Evolutionary conservation across 306 rosid genomes (phyloP).

Genomic region (Ormosia emarginata): DNA sequence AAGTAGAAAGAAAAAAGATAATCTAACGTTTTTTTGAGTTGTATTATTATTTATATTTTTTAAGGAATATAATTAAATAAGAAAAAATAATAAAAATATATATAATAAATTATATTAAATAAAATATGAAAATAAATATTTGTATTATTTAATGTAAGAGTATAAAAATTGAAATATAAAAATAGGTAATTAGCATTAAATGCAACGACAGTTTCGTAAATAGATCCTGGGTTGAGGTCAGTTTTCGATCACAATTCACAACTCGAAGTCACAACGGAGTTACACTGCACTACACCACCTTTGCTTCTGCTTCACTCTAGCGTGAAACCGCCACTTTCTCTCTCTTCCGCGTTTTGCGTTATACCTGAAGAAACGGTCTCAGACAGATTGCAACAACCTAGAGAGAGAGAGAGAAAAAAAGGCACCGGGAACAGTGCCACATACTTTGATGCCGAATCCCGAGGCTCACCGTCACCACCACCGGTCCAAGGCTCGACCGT

Average conservation of each 20-base stretch:
- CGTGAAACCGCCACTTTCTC: not conserved
- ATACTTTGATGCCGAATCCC: slow-evolving; percentile 44
- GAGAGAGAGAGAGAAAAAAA: not conserved
- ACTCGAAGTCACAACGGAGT: not conserved
- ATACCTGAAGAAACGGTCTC: not conserved
- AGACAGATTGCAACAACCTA: not conserved
- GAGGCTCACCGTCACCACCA: slow-evolving; percentile 42
- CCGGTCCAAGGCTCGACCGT: slow-evolving; percentile 33
- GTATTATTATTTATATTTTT: too few species aligned
- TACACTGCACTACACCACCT: not conserved
- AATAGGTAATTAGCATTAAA: not conserved
- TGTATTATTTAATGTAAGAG: too few species aligned
- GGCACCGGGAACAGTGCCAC: slow-evolving; percentile 10
- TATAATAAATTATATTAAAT: too few species aligned
- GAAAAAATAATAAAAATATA: too few species aligned
- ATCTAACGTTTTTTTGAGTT: too few species aligned
- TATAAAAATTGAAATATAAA: too few species aligned
- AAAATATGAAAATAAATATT: too few species aligned
- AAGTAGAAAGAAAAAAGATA: too few species aligned
- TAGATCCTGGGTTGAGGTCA: not conserved
- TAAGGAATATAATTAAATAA: too few species aligned
- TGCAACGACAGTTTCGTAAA: not conserved
- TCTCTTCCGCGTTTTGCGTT: not conserved
- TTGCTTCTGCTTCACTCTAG: not conserved
- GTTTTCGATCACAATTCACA: not conserved